These are phyloP conservation scores for Rhodotorula sp. DNA, from an alignment of 1,284 basidiomycete species.

Conservation along the genomic window DNA sequence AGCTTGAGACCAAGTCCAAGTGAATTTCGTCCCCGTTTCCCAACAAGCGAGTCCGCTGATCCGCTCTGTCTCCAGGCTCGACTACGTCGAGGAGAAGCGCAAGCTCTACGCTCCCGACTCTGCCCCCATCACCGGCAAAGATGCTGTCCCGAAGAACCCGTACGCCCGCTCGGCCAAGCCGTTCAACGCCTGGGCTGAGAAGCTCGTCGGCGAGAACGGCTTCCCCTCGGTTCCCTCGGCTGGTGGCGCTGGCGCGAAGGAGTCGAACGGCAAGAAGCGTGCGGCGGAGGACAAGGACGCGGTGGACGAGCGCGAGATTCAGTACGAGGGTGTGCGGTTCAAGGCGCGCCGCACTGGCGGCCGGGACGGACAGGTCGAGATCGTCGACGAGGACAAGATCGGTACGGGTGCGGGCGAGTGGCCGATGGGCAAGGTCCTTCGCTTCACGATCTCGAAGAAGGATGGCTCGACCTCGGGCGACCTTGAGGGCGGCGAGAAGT, in stretches of 20 bases:
- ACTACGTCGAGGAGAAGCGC: slow-evolving; percentile 95
- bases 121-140: slow-evolving; percentile 54
- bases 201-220: slow-evolving; percentile 45
- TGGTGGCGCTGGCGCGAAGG: slow-evolving; percentile 32
- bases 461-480: slow-evolving; percentile 42
- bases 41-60: neutral
- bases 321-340: slow-evolving; percentile 46
- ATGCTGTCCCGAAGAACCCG: slow-evolving; percentile 52
- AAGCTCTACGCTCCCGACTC: slow-evolving; percentile 64
- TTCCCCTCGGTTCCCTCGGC: slow-evolving; percentile 45
- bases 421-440: slow-evolving; percentile 69
- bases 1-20: slow-evolving; percentile 85
- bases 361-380: slow-evolving; percentile 55
- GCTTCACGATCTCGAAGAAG: slow-evolving; percentile 53
- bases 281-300: slow-evolving; percentile 46
- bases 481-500: slow-evolving; percentile 43
- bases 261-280: slow-evolving; percentile 48
- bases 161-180: slow-evolving; percentile 70
- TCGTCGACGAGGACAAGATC: slow-evolving; percentile 64
- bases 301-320: slow-evolving; percentile 44
- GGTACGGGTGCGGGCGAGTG: slow-evolving; percentile 64
- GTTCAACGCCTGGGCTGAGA: slow-evolving; percentile 72
- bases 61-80: slow-evolving; percentile 58
- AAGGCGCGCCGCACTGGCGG: slow-evolving; percentile 44
- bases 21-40: slow-evolving; percentile 48